Base-by-base conservation (phyloP, 257 asterid genomes). In the Solanum habrochaites region DNA sequence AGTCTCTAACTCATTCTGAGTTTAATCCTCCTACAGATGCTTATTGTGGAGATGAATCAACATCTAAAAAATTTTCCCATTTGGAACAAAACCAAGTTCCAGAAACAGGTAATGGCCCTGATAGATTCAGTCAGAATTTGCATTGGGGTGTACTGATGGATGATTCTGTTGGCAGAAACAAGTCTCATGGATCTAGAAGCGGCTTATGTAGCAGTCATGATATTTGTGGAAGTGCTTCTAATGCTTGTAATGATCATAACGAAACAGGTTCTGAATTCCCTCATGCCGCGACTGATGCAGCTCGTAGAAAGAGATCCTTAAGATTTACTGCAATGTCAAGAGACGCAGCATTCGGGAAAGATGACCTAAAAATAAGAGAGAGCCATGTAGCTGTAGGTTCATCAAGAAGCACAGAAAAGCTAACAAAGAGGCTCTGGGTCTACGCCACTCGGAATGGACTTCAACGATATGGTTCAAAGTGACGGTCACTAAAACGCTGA, bases 221-320 rank as follows among this genome's bases (percentile, higher is more conserved):
- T 88, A 80, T 89, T 80, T 87, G 85, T 72, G 91, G 88, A 39
- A 86, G 87, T 87, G 87, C 89, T 78, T 88, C 94, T 16, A 86
- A 88, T 85, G 88, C 82, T 72, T 89, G 90, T 89, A 43, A 87
- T 83, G 89, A 85, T 67, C 86, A 89, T 85, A 87, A 87, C 71
- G 93, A 89, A 85, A 86, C 66, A 69, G 92, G 75, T 86, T 86
- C 88, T 83, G 96, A 88, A 83, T 91, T 89, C 52, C 96, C 96
- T 29, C 95, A 94, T 80, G 87, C 90, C 88, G 97, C 93, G 64
- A 94, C 98, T 80, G 98, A 95, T 91, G 93, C 95, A 69, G 88
- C 91, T 43, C 97, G 96, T 56, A 91, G 98, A 88, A 91, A 94
- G 43, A 92, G 97, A 90, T 93, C 98, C 86, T 91, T 89, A 86